A percentile compares a stretch with the other conserved stretches of the same genome.
Conservation (phyloP, 306 rosid genomes). For the Dryas drummondii region DNA sequence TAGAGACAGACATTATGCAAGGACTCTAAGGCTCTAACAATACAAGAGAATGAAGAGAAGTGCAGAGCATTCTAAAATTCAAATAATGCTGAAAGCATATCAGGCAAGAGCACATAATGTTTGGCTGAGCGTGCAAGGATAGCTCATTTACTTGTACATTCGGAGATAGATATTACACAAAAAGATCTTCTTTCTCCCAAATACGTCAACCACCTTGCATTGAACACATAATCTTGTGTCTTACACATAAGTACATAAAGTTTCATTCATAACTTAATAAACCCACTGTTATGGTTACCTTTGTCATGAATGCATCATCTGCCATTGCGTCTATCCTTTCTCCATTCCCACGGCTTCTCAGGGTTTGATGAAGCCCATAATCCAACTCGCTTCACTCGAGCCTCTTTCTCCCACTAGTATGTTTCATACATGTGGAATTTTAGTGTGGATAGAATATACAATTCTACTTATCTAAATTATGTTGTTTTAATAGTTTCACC, state of each 20-base stretch:
- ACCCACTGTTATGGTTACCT: not conserved
- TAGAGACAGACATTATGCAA: too few species aligned
- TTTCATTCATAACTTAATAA: not conserved
- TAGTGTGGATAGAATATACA: not conserved
- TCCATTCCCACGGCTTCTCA: conserved; percentile 97
- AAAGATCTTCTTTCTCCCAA: too few species aligned
- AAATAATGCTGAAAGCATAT: too few species aligned
- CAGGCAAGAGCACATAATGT: not conserved
- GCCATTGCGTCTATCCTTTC: conserved; percentile 51
- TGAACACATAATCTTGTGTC: not conserved
- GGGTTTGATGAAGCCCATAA: conserved; percentile 89
- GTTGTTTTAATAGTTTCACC: not conserved
- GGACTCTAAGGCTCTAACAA: too few species aligned
- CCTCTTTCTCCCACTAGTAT: conserved; percentile 75
- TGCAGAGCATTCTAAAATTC: too few species aligned
- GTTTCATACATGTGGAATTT: not conserved
- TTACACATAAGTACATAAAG: not conserved
- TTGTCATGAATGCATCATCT: conserved; percentile 2
- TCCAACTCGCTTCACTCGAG: conserved; percentile 63
- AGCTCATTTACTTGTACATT: not conserved
- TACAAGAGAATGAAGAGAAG: too few species aligned
- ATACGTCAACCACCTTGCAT: not conserved
- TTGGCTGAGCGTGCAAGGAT: not conserved
- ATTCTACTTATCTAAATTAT: not conserved
- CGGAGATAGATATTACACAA: too few species aligned